Evolutionary conservation across 2,329 filamentous ascomycete species (phyloP).

Genomic region (Rutstroemia sp.): DNA sequence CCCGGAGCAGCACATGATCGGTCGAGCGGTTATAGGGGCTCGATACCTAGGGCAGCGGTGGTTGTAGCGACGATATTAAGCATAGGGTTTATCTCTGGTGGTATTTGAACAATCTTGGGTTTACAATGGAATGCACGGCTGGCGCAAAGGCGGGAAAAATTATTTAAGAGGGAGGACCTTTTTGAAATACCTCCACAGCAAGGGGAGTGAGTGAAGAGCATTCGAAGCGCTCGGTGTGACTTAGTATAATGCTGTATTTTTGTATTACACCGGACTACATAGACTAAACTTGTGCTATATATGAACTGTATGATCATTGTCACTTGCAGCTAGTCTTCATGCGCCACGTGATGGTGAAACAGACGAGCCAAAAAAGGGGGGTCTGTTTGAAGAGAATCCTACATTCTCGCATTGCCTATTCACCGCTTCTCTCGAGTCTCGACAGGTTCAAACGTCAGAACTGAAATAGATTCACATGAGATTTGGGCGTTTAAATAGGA

Average conservation of each 20-base stretch:
- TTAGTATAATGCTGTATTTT: conserved; percentile 4
- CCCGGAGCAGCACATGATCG: conserved; percentile 50
- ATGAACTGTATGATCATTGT: conserved; percentile 2
- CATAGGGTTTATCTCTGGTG: conserved; percentile 18
- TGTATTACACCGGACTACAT: conserved; percentile 10
- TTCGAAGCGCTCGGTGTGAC: not conserved
- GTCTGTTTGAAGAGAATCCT: not conserved
- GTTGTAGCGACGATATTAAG: conserved; percentile 12
- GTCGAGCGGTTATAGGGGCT: conserved; percentile 48
- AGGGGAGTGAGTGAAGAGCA: conserved; percentile 4
- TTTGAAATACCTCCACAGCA: conserved; percentile 2
- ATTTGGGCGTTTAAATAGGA: too few relatives aligned
- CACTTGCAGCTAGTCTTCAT: not conserved
- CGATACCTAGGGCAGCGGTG: conserved; percentile 23
- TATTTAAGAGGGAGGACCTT: conserved; percentile 7
- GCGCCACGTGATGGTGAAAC: not conserved
- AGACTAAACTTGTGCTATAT: conserved; percentile 8
- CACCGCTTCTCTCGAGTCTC: not conserved
- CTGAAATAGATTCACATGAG: not conserved
- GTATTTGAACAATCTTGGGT: conserved; percentile 5
- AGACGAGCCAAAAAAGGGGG: not conserved
- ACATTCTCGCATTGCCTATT: not conserved
- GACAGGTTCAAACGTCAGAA: too few relatives aligned
- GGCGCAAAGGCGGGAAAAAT: conserved; percentile 16
- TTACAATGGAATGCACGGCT: conserved; percentile 15